These are phyloP conservation scores for Rhynchospora pubera DNA, from an alignment of 176 grass and related monocot species.

Conservation along the genomic window DNA sequence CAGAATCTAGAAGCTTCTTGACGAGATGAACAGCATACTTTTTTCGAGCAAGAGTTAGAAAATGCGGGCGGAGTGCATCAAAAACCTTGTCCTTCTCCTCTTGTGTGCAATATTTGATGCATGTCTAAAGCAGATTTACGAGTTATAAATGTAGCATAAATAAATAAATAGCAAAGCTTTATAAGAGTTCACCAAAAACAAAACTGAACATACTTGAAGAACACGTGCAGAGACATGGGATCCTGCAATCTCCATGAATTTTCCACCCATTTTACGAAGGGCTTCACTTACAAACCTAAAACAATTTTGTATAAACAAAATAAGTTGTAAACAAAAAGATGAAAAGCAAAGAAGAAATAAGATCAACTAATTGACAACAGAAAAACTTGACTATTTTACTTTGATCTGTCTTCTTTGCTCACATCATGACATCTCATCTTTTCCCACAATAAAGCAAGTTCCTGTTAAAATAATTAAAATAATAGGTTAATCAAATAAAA, in stretches of 20 bases:
- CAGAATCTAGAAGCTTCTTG: slow-evolving; percentile 78
- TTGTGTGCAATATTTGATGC: slow-evolving; percentile 82
- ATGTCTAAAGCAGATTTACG: slow-evolving; percentile 46
- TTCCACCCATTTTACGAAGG: slow-evolving; percentile 70
- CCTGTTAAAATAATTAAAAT: slow-evolving; percentile 31
- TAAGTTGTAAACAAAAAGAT: slow-evolving; percentile 2
- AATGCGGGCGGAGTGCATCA: slow-evolving; percentile 49
- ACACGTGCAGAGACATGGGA: slow-evolving; percentile 79
- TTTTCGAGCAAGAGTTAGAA: slow-evolving; percentile 59
- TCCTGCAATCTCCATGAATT: slow-evolving; percentile 69
- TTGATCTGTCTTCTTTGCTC: slow-evolving; percentile 60
- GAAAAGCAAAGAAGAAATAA: neutral
- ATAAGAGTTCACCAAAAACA: neutral
- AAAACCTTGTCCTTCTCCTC: slow-evolving; percentile 72
- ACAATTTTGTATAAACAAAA: neutral
- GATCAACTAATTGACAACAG: neutral
- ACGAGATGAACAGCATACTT: slow-evolving; percentile 88
- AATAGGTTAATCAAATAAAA: neutral
- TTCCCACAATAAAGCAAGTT: slow-evolving; percentile 78
- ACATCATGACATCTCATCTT: slow-evolving; percentile 73
- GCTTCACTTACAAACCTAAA: slow-evolving; percentile 70
- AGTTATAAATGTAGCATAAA: neutral
- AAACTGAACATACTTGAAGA: slow-evolving; percentile 62
- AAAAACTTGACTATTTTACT: slow-evolving; percentile 35
- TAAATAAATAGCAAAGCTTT: neutral